Conservation (phyloP, 2,329 filamentous ascomycete species). For the Neurospora sp. region DNA sequence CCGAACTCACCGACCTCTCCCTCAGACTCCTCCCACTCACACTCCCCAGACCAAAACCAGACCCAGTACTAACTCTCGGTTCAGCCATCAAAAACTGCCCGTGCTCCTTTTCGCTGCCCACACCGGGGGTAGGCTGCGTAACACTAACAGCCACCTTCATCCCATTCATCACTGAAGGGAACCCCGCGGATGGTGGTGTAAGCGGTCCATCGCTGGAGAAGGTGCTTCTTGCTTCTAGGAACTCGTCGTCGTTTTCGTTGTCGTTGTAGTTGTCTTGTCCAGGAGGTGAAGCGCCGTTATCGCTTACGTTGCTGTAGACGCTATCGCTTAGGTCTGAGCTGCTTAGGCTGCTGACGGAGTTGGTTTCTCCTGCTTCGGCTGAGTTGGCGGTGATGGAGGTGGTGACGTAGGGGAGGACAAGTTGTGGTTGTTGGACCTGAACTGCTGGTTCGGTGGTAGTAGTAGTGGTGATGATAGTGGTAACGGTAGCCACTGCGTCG, state of each 20-base stretch:
- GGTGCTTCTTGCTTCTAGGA: conserved; percentile 18
- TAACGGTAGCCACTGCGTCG: neutral
- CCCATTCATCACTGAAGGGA: neutral
- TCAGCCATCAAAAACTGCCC: neutral
- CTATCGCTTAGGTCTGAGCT: neutral
- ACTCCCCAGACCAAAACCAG: neutral
- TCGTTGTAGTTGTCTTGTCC: neutral
- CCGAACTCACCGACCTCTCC: neutral
- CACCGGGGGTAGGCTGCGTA: neutral
- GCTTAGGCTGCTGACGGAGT: conserved; percentile 15
- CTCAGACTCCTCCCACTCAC: neutral
- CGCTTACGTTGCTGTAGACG: neutral
- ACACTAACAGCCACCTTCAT: neutral
- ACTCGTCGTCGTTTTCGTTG: conserved; percentile 8
- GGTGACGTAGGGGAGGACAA: conserved; percentile 1
- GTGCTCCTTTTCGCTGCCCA: neutral
- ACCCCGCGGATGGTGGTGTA: conserved; percentile 7
- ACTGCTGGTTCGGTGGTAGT: neutral
- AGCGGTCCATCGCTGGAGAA: conserved; percentile 13
- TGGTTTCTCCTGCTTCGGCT: conserved; percentile 1
- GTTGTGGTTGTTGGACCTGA: neutral
- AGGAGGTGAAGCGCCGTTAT: neutral
- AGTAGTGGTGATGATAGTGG: neutral
- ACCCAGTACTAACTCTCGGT: conserved; percentile 14
- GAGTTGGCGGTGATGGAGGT: neutral